Evolutionary conservation across 2,329 filamentous ascomycete species (phyloP).

Genomic region (Ophiocordyceps camponoti-leonardi): DNA sequence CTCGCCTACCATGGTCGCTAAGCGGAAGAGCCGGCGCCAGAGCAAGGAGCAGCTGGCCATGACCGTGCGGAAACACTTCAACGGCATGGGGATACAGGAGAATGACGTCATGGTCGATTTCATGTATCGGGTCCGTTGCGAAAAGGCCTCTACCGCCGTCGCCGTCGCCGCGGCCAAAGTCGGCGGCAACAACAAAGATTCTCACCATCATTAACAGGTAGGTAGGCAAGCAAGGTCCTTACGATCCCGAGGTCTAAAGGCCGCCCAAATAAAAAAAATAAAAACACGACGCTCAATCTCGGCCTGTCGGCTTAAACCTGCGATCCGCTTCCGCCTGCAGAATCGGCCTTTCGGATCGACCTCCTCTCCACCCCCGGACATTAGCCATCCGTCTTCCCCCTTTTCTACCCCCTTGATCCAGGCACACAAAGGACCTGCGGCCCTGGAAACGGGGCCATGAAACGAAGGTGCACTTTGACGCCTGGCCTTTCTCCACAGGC

Average conservation of each 20-base stretch:
- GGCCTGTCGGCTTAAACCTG: neutral
- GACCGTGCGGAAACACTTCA: constrained; percentile 68
- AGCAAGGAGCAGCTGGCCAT: constrained; percentile 56
- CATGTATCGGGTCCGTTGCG: constrained; percentile 45
- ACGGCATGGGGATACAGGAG: constrained; percentile 60
- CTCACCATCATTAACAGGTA: neutral
- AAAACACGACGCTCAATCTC: neutral
- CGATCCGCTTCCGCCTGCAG: neutral
- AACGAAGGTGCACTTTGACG: neutral
- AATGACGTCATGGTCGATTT: constrained; percentile 71
- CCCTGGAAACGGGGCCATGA: neutral
- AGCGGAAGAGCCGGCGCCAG: constrained; percentile 46
- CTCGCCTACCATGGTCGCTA: constrained; percentile 60
- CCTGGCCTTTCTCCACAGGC: no score
- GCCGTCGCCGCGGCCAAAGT: constrained; percentile 3
- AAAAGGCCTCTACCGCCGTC: constrained; percentile 6
- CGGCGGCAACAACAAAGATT: constrained; percentile 8
- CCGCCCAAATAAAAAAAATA: no score
- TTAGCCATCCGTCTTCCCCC: neutral
- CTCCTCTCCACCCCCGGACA: neutral
- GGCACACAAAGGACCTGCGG: neutral
- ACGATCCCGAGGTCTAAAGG: no score
- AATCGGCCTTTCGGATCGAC: neutral
- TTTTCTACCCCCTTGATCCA: neutral
- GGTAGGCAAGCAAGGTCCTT: no score